Base-by-base conservation (phyloP, 441 rosid species). In the Jatropha podagrica region DNA sequence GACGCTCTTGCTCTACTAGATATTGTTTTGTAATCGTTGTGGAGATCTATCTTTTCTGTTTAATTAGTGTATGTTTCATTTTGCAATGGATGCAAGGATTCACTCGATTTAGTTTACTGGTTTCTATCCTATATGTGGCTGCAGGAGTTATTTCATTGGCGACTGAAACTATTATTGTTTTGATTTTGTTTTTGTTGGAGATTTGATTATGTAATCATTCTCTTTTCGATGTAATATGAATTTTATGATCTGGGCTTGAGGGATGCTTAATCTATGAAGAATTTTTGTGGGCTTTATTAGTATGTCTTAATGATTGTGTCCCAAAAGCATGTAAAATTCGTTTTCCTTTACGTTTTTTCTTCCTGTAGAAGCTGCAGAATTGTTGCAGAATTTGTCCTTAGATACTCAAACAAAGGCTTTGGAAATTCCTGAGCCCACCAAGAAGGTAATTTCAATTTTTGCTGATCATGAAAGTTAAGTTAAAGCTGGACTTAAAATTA, bases 331-430 rank as follows among this genome's bases (percentile, higher is more conserved):
- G 18, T 65, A 70, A 32, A 42, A 42, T 8, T 42, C 6, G 79
- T 60, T 58, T 82, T 85, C 87, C 88, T 90, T 89, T 60, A 89
- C 90, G 77, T 78, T 63, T 62, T 37, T 26, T 20, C n/a, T 74
- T 73, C 71, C 73, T 44, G 62, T 65, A 92, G 98, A 94, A 87
- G 72, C 98, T 81, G 74, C 96, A 72, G 96, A 91, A 76, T 83
- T 94, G 86, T 81, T 94, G 87, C 95, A 92, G 90, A 92, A 88
- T 65, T 86, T 94, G 41, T 71, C 97, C 13, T 68, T 92, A 79
- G 96, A 90, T 64, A 79, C 97, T 3, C 89, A 90, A 83, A 51
- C 86, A 10, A 91, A 94, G 76, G 65, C 88, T 67, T 73, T 90
- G 32, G 97, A 92, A 79, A 83, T 91, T 61, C 87, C 95, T n/a